Conservation (phyloP, 2,329 filamentous ascomycete species). For the Nemania diffusa region DNA sequence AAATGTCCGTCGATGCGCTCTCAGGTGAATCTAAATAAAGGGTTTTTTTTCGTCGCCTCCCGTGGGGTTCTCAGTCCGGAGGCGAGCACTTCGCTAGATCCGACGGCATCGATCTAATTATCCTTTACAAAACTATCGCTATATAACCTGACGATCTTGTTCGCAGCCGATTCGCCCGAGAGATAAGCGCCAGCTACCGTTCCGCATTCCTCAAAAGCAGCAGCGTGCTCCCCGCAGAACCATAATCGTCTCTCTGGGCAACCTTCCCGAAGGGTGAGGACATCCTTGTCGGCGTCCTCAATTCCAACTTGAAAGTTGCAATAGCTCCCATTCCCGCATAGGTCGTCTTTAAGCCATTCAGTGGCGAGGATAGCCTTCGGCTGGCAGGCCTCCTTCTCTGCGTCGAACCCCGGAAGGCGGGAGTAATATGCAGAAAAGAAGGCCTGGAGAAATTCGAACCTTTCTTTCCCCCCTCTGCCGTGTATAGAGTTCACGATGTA, state of each 20-base stretch:
- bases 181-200: conserved; percentile 39
- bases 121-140: neutral
- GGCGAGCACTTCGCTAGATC: neutral
- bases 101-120: neutral
- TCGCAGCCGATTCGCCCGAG: conserved; percentile 30
- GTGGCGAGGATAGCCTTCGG: conserved; percentile 69
- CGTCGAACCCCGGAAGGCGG: conserved; percentile 64
- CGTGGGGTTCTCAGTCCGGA: neutral
- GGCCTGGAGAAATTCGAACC: neutral
- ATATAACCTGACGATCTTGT: conserved; percentile 29
- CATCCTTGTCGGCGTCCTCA: conserved; percentile 63
- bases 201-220: conserved; percentile 64
- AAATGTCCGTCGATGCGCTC: neutral
- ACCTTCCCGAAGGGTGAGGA: conserved; percentile 57
- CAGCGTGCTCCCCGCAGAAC: conserved; percentile 75
- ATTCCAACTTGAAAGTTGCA: conserved; percentile 73
- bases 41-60: neutral
- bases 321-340: conserved; percentile 75
- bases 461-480: conserved; percentile 22
- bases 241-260: conserved; percentile 66
- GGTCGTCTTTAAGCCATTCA: conserved; percentile 72
- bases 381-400: conserved; percentile 57
- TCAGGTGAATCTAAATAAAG: neutral
- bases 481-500: conserved; percentile 39
- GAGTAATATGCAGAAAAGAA: conserved; percentile 15